These are phyloP conservation scores for Ustilaginoidea virens DNA, from an alignment of 2,329 filamentous ascomycete genomes.

Conservation along the genomic window DNA sequence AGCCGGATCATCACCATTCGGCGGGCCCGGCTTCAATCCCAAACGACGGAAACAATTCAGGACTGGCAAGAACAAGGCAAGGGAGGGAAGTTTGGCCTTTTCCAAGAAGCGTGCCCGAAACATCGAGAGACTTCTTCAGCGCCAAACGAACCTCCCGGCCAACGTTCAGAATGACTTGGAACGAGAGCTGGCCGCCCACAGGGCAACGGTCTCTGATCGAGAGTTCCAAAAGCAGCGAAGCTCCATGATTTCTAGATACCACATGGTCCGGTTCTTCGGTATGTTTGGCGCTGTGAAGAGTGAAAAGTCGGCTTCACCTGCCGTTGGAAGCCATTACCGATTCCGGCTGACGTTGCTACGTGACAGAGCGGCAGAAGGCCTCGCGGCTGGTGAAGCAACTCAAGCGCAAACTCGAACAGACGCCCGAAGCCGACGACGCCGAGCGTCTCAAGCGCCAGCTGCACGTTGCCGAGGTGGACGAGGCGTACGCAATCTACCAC, in stretches of 20 bases:
- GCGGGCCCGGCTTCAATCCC: conserved; percentile 2
- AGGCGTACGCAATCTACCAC: conserved; percentile 59
- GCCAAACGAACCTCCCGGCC: conserved; percentile 47
- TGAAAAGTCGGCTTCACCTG: no score
- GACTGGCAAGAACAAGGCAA: conserved; percentile 24
- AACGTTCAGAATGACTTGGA: conserved; percentile 54
- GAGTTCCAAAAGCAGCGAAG: conserved; percentile 45
- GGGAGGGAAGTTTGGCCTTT: conserved; percentile 36
- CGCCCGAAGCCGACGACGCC: conserved; percentile 34
- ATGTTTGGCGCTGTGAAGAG: conserved; percentile 9
- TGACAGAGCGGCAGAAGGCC: conserved; percentile 56
- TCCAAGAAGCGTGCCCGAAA: conserved; percentile 59
- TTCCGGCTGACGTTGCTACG: background rate
- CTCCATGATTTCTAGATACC: conserved; percentile 63
- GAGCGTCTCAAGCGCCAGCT: conserved; percentile 38
- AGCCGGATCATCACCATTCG: conserved; percentile 1
- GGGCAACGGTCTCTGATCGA: conserved; percentile 45
- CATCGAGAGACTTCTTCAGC: conserved; percentile 49
- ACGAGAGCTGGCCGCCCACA: conserved; percentile 52
- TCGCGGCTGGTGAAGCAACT: conserved; percentile 50
- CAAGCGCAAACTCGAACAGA: conserved; percentile 37
- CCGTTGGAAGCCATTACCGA: no score
- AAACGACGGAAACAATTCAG: conserved; percentile 20
- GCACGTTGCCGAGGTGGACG: conserved; percentile 57
- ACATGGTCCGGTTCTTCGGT: conserved; percentile 79